Percentiles rank a stretch among this genome's conserved stretches.
Evolutionary conservation across 805 yeast species (phyloP).

Genomic region (Teunomyces barrocoloradensis): DNA sequence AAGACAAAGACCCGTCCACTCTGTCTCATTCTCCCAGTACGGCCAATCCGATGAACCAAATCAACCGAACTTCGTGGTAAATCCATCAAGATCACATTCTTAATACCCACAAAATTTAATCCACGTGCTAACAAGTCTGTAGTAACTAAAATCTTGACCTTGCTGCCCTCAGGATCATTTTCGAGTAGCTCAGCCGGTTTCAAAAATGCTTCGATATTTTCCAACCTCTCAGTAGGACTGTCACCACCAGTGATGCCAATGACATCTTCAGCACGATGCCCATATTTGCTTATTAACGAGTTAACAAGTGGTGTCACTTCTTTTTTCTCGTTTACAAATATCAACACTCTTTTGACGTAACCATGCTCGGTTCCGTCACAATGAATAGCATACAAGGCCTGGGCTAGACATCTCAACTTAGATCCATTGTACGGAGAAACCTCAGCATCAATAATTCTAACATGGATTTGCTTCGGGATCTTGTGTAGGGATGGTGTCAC

Average conservation of each 20-base stretch:
- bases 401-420: conserved; percentile 80
- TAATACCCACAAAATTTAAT: conserved; percentile 74
- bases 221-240: conserved; percentile 55
- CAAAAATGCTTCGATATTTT: conserved; percentile 60
- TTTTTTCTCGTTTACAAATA: conserved; percentile 77
- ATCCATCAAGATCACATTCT: conserved; percentile 81
- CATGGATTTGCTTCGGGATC: conserved; percentile 72
- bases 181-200: conserved; percentile 51
- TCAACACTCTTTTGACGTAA: conserved; percentile 71
- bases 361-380: conserved; percentile 81
- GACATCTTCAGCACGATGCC: conserved; percentile 44
- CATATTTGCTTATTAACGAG: conserved; percentile 43
- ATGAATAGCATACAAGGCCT: conserved; percentile 80
- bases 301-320: conserved; percentile 60
- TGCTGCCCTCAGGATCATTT: conserved; percentile 23
- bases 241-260: conserved; percentile 68
- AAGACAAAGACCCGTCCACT: conserved; percentile 85
- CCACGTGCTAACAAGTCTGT: conserved; percentile 93
- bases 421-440: conserved; percentile 81
- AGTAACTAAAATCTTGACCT: conserved; percentile 70
- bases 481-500: conserved; percentile 82
- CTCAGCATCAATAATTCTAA: conserved; percentile 73
- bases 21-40: conserved; percentile 91
- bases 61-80: conserved; percentile 84
- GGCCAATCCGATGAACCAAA: conserved; percentile 85